These are phyloP conservation scores for Terana coerulea DNA, from an alignment of 768 basidiomycete species.

Conservation along the genomic window DNA sequence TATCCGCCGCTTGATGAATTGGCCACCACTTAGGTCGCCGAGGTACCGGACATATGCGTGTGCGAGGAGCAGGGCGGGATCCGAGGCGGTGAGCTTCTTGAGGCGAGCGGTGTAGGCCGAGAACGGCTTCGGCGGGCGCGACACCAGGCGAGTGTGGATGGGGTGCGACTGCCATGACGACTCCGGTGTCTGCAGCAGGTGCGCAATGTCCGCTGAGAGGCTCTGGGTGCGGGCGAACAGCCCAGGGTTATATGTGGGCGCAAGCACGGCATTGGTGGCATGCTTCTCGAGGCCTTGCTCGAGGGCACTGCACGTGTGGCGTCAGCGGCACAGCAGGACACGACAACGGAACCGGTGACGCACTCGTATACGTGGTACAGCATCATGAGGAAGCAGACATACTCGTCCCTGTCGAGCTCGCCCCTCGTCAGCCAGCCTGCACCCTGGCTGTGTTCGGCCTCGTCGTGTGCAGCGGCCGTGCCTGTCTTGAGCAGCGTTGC, in stretches of 20 bases:
- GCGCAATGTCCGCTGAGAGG: conserved; percentile 64
- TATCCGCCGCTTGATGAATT: conserved; percentile 59
- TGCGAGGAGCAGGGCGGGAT: conserved; percentile 47
- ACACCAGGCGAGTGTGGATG: conserved; percentile 42
- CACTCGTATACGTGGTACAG: conserved; percentile 80
- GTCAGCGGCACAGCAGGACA: neutral
- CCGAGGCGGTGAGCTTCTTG: conserved; percentile 38
- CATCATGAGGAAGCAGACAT: conserved; percentile 68
- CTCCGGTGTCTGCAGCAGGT: conserved; percentile 50
- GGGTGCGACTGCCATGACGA: conserved; percentile 57
- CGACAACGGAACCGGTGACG: conserved; percentile 25
- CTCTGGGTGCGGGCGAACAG: conserved; percentile 58
- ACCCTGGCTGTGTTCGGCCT: conserved; percentile 52
- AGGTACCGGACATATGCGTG: conserved; percentile 84
- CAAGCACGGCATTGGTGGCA: conserved; percentile 56
- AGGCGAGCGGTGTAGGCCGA: conserved; percentile 53
- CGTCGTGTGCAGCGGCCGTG: conserved; percentile 50
- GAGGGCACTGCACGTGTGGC: conserved; percentile 39
- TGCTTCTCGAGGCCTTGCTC: conserved; percentile 57
- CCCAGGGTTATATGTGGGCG: conserved; percentile 67
- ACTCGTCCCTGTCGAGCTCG: conserved; percentile 57
- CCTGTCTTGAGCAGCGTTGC: conserved; percentile 36
- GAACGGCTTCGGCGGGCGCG: conserved; percentile 45
- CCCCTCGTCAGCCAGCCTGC: conserved; percentile 57
- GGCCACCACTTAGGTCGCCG: conserved; percentile 78